Base-by-base conservation (phyloP, 768 basidiomycete genomes). In the Lanmaoa pseudosensibilis region DNA sequence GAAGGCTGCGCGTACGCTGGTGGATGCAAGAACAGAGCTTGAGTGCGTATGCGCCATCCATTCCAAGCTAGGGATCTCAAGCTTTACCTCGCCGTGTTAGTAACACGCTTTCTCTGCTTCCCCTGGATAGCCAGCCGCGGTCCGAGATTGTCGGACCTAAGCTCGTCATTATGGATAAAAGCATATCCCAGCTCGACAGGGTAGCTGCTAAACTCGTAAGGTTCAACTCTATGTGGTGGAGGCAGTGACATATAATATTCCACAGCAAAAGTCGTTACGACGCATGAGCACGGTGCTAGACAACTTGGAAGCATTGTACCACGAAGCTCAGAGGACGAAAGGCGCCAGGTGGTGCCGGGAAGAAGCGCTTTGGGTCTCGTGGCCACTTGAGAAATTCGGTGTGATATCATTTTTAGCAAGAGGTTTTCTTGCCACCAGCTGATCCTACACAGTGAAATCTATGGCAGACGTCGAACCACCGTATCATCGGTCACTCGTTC, bases 321-420 rank as follows among this genome's bases (percentile, higher is more conserved):
- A 80, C 30, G 91, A 93, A 41, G 88, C 89, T 3, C 80, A 84
- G 64, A 88, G 81, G 68, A 70, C 74, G 16, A 91, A 88, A 69
- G 90, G 91, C 0, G 85, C 82, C 74, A 74, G 77, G 57, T 92
- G 88, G 86, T 85, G 83, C 2, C 77, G 79, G 13, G 76, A 82
- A 59, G 88, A 92, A 57, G 85, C 88, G 1, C 74, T 93, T 43
- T 93, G 91, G 91, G 73, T 82, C 25, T 91, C 90, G 12, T 93
- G 91, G 91, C 77, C 91, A 0, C 72, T 92, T 27, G 86, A 88
- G 62, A 87, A 82, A 70, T 91, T 93, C 54, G 88, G 91, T 88
- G 56, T 40, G 77, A 66, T 50, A 19, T 34, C 39, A 43, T 40
- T 38, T 30, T 33, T 12, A 38, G 19, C 23, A n/a, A 15, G 2